phyloP scores from a whole-genome alignment of 2,329 filamentous ascomycete genomes.

The Aschersonia sp. region DNA sequence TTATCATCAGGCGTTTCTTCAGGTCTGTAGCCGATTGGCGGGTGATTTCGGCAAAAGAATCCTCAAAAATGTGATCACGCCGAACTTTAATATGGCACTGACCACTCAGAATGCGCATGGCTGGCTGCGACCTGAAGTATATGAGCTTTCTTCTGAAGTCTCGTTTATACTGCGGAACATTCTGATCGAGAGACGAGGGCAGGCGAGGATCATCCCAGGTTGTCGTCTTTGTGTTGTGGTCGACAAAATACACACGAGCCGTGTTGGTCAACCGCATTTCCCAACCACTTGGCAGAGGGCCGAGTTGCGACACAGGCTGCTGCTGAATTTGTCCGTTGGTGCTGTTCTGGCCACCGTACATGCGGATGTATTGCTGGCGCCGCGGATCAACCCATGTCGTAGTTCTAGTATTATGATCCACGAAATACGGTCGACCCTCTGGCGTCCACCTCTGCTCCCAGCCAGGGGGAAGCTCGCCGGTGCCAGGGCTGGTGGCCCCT shows the following conservation, averaged over 20 bases:
- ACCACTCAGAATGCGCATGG: constrained; percentile 84
- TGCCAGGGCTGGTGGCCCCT: constrained; percentile 80
- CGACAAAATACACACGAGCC: constrained; percentile 94
- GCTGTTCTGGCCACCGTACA: constrained; percentile 84
- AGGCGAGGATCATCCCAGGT: constrained; percentile 97
- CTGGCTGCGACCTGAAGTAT: constrained; percentile 97
- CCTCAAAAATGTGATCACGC: constrained; percentile 93
- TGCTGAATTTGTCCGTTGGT: constrained; percentile 83
- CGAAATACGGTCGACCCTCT: constrained; percentile 90
- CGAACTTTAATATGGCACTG: constrained; percentile 98
- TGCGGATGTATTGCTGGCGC: constrained; percentile 93
- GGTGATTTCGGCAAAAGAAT: constrained; percentile 97
- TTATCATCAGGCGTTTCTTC: constrained; percentile 99
- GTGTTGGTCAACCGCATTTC: constrained; percentile 99
- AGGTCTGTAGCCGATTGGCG: constrained; percentile 87
- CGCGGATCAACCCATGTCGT: constrained; percentile 98
- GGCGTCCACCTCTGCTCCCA: constrained; percentile 97
- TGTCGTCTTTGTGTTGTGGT: constrained; percentile 98
- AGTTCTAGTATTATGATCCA: constrained; percentile 95
- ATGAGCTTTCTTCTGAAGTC: constrained; percentile 97
- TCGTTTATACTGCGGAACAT: constrained; percentile 98
- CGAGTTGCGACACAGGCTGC: constrained; percentile 92
- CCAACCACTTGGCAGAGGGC: constrained; percentile 91
- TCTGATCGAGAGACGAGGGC: constrained; percentile 92
- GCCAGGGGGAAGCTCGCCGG: constrained; percentile 83